Conservation (phyloP, 2,329 filamentous ascomycete species). For the Aspergillus pseudotamarii region DNA sequence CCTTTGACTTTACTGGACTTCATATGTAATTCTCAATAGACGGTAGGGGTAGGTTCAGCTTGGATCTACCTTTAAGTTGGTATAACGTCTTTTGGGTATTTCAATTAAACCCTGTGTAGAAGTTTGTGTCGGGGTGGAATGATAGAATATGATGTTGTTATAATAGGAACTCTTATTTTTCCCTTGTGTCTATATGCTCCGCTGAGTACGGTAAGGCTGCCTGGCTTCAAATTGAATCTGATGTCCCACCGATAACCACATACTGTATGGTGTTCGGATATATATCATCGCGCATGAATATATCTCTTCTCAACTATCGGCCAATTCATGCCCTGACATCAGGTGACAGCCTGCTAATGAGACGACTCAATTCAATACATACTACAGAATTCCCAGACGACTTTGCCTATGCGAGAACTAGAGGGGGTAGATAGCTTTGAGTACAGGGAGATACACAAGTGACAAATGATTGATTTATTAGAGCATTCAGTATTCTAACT, state of each 20-base stretch:
- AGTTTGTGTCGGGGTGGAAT: too few relatives aligned
- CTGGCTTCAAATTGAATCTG: background rate
- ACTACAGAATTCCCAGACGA: background rate
- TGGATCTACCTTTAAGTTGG: background rate
- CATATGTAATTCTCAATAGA: background rate
- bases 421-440: too few relatives aligned
- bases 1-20: background rate
- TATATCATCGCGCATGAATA: background rate
- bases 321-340: background rate
- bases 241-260: background rate
- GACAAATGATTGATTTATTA: background rate
- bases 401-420: background rate
- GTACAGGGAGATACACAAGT: background rate
- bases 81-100: background rate
- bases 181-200: background rate
- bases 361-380: background rate
- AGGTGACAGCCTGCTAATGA: background rate
- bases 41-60: background rate
- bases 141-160: too few relatives aligned
- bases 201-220: background rate
- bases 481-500: background rate
- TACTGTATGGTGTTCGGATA: background rate
- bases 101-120: too few relatives aligned
- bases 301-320: background rate
- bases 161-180: background rate